These are phyloP conservation scores for Pseudofabraea citricarpa DNA, from an alignment of 2,329 filamentous ascomycete species.

Conservation along the genomic window DNA sequence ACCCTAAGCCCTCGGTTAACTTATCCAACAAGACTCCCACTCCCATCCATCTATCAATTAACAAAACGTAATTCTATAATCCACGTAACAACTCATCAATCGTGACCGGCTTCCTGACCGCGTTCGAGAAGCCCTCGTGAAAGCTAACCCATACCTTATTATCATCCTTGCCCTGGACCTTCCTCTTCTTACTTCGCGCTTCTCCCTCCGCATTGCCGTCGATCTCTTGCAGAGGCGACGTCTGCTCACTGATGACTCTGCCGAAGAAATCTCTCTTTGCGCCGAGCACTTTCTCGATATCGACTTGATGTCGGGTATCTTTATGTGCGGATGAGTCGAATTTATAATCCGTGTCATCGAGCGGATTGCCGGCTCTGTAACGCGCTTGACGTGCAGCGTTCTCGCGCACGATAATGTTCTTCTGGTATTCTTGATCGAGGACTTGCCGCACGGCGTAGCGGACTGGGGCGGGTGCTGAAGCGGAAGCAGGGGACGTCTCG, in stretches of 20 bases:
- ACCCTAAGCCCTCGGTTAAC: no score
- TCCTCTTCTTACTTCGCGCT: slow-evolving; percentile 35
- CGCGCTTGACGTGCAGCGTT: slow-evolving; percentile 61
- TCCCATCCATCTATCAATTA: no score
- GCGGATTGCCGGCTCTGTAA: slow-evolving; percentile 47
- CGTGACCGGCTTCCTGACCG: slow-evolving; percentile 82
- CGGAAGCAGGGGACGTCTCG: slow-evolving; percentile 55
- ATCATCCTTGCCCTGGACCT: slow-evolving; percentile 35
- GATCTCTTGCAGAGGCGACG: slow-evolving; percentile 32
- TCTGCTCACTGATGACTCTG: slow-evolving; percentile 52
- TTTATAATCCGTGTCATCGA: slow-evolving; percentile 26
- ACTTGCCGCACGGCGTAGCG: slow-evolving; percentile 94
- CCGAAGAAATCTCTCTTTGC: slow-evolving; percentile 86
- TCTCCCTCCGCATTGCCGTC: slow-evolving; percentile 57
- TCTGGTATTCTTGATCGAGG: slow-evolving; percentile 82
- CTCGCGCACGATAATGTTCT: slow-evolving; percentile 63
- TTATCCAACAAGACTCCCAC: no score
- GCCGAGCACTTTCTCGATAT: slow-evolving; percentile 14
- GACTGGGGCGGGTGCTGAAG: slow-evolving; percentile 60
- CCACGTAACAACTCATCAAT: slow-evolving; percentile 72
- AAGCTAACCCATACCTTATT: slow-evolving; percentile 80
- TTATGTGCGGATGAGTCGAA: slow-evolving; percentile 15
- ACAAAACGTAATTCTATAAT: slow-evolving; percentile 35
- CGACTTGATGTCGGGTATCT: slow-evolving; percentile 18
- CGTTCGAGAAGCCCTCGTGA: slow-evolving; percentile 88